Conservation (phyloP, 1,284 basidiomycete genomes). For the Rhizopogon hawkerae region DNA sequence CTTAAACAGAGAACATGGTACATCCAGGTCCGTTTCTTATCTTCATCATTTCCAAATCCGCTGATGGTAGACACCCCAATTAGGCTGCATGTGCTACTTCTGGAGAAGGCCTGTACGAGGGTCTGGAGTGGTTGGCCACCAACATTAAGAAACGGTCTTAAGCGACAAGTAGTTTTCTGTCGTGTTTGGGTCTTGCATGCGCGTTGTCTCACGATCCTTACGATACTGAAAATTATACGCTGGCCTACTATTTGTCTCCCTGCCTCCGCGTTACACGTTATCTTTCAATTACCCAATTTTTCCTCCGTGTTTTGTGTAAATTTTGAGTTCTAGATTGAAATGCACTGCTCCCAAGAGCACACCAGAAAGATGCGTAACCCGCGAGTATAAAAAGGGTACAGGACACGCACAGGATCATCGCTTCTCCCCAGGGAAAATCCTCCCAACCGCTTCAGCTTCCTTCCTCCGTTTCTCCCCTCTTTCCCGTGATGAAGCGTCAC, state of each 20-base stretch:
- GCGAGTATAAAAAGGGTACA: background rate
- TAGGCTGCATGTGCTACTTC: constrained; percentile 97
- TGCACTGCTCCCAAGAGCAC: background rate
- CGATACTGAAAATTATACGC: constrained; percentile 26
- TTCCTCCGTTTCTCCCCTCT: constrained; percentile 63
- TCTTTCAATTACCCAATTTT: constrained; percentile 9
- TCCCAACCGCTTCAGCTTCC: constrained; percentile 72
- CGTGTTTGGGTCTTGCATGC: constrained; percentile 37
- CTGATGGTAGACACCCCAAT: constrained; percentile 17
- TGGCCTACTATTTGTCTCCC: constrained; percentile 25
- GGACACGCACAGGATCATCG: constrained; percentile 26
- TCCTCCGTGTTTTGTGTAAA: background rate
- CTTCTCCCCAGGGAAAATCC: constrained; percentile 59
- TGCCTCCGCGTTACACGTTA: constrained; percentile 19
- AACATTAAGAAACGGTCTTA: constrained; percentile 81
- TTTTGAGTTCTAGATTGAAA: constrained; percentile 7
- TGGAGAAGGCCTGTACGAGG: constrained; percentile 98
- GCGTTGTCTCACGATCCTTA: constrained; percentile 40
- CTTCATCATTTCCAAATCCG: constrained; percentile 6
- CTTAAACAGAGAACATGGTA: constrained; percentile 98
- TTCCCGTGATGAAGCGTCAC: constrained; percentile 50
- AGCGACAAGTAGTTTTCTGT: constrained; percentile 31
- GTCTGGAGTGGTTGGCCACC: constrained; percentile 89
- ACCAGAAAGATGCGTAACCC: background rate
- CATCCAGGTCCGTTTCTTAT: constrained; percentile 72